Evolutionary conservation across 2,329 filamentous ascomycete genomes (phyloP).

Genomic region (Aciculosporium take): DNA sequence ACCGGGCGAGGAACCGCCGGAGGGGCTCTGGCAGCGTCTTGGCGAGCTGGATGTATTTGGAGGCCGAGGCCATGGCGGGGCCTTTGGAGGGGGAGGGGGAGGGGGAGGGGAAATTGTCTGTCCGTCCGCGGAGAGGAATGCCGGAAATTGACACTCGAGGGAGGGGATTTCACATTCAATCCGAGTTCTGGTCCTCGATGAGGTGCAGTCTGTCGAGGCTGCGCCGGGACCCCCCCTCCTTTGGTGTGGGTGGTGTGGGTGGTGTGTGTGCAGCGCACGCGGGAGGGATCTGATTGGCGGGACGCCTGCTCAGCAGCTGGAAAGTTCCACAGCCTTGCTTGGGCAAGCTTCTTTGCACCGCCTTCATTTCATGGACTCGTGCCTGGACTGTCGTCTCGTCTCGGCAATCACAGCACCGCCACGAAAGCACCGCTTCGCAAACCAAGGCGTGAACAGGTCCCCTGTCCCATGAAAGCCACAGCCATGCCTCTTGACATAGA

Average conservation of each 20-base stretch:
- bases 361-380: no score
- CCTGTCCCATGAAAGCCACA: no score
- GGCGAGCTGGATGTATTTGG: conserved; percentile 42
- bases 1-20: conserved; percentile 76
- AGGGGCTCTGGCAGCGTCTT: conserved; percentile 64
- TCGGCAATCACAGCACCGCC: no score
- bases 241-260: neutral
- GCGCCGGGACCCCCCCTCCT: no score
- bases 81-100: neutral
- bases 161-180: neutral
- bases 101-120: neutral
- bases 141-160: neutral
- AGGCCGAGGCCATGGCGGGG: conserved; percentile 20
- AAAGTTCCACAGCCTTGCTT: conserved; percentile 7
- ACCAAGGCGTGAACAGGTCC: no score
- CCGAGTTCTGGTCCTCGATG: neutral
- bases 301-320: neutral
- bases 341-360: no score
- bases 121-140: neutral
- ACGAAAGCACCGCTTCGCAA: no score
- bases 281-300: conserved; percentile 8
- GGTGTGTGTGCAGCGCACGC: neutral
- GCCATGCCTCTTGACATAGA: conserved; percentile 56
- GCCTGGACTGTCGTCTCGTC: no score
- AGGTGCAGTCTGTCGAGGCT: conserved; percentile 10